These are phyloP conservation scores for Lachancea sp. DNA, from an alignment of 805 yeast species.

Conservation along the genomic window DNA sequence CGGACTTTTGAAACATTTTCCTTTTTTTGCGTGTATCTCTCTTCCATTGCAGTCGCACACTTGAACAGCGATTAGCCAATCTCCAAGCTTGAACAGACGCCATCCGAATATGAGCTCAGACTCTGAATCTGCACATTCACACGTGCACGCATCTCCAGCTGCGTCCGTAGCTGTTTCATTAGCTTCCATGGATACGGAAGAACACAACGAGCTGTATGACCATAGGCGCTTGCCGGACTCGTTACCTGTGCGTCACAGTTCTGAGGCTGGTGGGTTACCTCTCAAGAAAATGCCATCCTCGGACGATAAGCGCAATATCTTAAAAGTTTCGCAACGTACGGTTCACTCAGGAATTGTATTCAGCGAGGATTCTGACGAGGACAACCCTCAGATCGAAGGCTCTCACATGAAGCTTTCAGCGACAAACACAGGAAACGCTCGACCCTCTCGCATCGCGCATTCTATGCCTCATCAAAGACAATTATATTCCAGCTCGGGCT, in stretches of 20 bases:
- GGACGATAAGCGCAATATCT: not conserved
- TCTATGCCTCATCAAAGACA: constrained; percentile 41
- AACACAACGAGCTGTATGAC: constrained; percentile 38
- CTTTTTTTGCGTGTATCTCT: not conserved
- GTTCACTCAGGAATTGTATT: constrained; percentile 6
- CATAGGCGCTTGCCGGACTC: constrained; percentile 44
- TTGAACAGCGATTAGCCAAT: too few relatives aligned
- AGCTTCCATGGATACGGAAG: constrained; percentile 36
- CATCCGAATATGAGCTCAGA: constrained; percentile 8
- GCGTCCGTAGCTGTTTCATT: constrained; percentile 27
- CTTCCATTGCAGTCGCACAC: not conserved
- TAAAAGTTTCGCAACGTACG: constrained; percentile 1
- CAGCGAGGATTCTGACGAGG: constrained; percentile 9
- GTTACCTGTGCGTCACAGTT: constrained; percentile 8
- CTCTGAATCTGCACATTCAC: constrained; percentile 6
- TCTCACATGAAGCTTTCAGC: constrained; percentile 7
- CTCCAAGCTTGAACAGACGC: too few relatives aligned
- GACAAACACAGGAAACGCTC: constrained; percentile 11
- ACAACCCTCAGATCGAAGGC: constrained; percentile 1
- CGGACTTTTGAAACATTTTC: not conserved
- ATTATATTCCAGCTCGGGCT: constrained; percentile 33
- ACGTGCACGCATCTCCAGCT: constrained; percentile 17
- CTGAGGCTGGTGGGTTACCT: not conserved
- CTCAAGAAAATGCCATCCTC: not conserved
- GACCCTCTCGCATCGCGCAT: constrained; percentile 26